Evolutionary conservation across 306 rosid genomes (phyloP), one percentile per base, ranked within the genome.

Genomic region (Abrus precatorius): DNA sequence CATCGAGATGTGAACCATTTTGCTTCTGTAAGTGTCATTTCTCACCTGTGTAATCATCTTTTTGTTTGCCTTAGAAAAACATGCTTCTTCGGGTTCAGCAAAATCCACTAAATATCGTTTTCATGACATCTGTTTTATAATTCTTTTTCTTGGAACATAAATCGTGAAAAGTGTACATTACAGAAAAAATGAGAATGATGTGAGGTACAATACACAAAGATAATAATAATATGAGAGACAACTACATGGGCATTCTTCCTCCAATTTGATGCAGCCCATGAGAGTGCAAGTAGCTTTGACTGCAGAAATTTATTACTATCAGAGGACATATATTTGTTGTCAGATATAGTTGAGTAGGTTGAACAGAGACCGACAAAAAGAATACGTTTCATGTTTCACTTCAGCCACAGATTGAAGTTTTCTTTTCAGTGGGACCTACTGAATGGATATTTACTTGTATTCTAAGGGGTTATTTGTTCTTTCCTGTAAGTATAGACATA

Each of bases 1-100:
- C 95, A 89, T 69, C 87, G 95, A 3, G 93, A 92, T 81, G 91
- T 92, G 44, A 92, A 92, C 73, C 97, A 92, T 82, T 90, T 90
- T 82, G 94, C 97, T 84, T 90, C 93, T n/a, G 95, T 92, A 10
- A 90, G 93, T 87, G 38, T 77, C 44, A 6, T 14, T 84, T 70
- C 12, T 44, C 34, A 44, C 69, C 68, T 10, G 68, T 72, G 1
- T 52, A 8, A 59, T 68, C 36, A 50, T 73, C 45, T 53, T 56
- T 73, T 33, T 43, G 2, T 33, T 29, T 27, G 33, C 41, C 49
- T 61, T 34, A 27, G 36, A 0, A 28, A 47, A 48, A 9, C 1
- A 48, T 79, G 36, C 45, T 49, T 50, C 44, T 13, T 69, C 74
- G 29, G 30, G 30, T 29, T 28, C 59, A 9, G 60, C 32, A 49